Percentiles rank a stretch among this genome's conserved stretches.
Conservation (phyloP, 352 stramenopile species). For the Phytopythium sindhum region DNA sequence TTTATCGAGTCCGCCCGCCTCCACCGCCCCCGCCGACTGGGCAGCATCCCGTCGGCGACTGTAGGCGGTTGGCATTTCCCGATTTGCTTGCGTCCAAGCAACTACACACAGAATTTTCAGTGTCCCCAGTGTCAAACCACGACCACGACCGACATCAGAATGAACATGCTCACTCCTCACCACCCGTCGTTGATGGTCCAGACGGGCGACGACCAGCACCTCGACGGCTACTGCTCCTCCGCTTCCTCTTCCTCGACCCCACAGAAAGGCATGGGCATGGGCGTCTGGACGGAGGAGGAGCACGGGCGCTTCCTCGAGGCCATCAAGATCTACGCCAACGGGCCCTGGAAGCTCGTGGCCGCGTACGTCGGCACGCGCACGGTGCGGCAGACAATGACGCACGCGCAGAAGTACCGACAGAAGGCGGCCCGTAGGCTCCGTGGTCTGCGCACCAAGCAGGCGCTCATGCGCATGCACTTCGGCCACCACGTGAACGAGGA, state of each 20-base stretch:
- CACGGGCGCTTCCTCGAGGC: constrained; percentile 67
- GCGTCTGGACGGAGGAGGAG: constrained; percentile 63
- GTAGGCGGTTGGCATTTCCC: not conserved
- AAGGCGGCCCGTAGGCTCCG: constrained; percentile 56
- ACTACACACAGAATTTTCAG: not conserved
- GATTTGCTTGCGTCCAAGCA: not conserved
- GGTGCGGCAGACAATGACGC: constrained; percentile 72
- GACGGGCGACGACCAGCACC: not conserved
- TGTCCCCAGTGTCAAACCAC: not conserved
- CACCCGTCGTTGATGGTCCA: not conserved
- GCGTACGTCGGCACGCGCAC: constrained; percentile 64
- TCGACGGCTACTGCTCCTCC: not conserved
- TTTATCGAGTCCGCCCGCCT: not conserved
- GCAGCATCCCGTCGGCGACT: too few species aligned
- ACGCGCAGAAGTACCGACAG: constrained; percentile 72
- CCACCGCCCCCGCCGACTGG: not conserved
- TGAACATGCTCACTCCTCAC: not conserved
- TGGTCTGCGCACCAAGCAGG: constrained; percentile 62
- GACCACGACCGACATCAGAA: not conserved
- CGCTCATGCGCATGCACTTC: constrained; percentile 70
- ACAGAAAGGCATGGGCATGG: constrained; percentile 22
- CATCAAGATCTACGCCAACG: constrained; percentile 69
- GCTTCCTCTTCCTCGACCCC: not conserved
- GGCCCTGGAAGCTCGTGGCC: constrained; percentile 65
- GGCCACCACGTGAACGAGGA: constrained; percentile 64